Evolutionary conservation across 371 early-diverging fungal genomes (phyloP), one percentile per base, ranked within the genome.

Genomic region (Mucor irregularis): DNA sequence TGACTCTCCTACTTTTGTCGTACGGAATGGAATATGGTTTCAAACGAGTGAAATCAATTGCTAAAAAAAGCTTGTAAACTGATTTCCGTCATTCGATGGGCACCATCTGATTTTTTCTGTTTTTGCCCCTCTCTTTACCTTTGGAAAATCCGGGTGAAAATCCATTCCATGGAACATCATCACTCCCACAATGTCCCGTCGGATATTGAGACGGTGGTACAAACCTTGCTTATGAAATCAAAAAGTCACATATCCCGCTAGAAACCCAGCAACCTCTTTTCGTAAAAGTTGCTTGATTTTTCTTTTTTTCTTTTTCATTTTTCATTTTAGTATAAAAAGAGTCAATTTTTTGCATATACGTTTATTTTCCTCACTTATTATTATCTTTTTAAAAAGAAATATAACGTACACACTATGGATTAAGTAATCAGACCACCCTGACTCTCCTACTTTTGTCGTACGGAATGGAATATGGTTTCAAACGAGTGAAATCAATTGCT

Each of bases 171-270:
- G 52, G 52, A 52, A 52, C 17, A 43, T 26, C 31, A 31, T n/a
- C n/a, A n/a, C n/a, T n/a, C n/a, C n/a, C n/a, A n/a, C n/a, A n/a
- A n/a, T n/a, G n/a, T n/a, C n/a, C n/a, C n/a, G n/a, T n/a, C n/a
- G n/a, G n/a, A n/a, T n/a, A n/a, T 58, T 42, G 8, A 49, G 14
- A 21, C 3, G 16, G 58, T 57, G 11, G 17, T 31, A 57, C 56
- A 50, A 56, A 35, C 8, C 17, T 40, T 62, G 62, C 49, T 63
- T 63, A 63, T 53, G 47, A 48, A 53, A 64, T 42, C 64, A 64
- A 64, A 49, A 49, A 58, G 64, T 64, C 64, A 64, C 64, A 33
- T n/a, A n/a, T 46, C 53, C 59, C 59, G 53, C 22, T 37, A 45
- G 37, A 58, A 58, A 48, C 48, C 39, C 56, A 56, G 51, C 21